phyloP scores from a whole-genome alignment of 1,284 basidiomycete genomes.

The Fistulinella cinereoalba region DNA sequence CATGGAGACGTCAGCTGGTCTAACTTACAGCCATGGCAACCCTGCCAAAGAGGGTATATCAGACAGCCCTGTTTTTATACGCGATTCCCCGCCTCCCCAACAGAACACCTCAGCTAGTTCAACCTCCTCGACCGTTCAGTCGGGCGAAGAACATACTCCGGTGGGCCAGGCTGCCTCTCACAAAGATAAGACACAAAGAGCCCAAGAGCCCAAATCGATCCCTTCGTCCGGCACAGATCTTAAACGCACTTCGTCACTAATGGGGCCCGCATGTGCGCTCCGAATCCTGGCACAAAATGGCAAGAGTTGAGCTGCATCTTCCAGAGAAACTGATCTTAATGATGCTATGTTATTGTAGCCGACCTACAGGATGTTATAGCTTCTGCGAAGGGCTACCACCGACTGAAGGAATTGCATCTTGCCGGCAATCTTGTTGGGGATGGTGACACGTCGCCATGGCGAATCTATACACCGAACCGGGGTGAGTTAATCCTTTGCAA shows the following conservation, averaged over 20 bases:
- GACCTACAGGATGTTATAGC: neutral
- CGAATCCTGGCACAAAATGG: conserved; percentile 11
- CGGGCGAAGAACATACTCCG: no score
- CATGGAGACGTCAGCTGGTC: neutral
- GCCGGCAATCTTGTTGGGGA: conserved; percentile 6
- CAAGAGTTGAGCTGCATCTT: neutral
- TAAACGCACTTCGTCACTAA: conserved; percentile 7
- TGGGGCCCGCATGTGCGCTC: conserved; percentile 16
- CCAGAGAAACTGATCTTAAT: neutral
- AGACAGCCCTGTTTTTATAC: no score
- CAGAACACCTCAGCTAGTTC: no score
- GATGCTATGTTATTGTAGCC: conserved; percentile 1
- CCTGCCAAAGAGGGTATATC: no score
- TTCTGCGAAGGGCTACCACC: neutral
- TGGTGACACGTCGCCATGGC: conserved; percentile 4
- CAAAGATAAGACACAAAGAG: neutral
- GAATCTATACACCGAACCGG: conserved; percentile 7
- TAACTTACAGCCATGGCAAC: no score
- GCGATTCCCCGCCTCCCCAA: no score
- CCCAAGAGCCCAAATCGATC: neutral
- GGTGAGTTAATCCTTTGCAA: neutral
- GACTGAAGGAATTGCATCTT: conserved; percentile 6
- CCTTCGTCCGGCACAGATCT: neutral
- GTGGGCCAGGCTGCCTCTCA: no score
- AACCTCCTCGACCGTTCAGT: no score